Evolutionary conservation across 2,329 filamentous ascomycete genomes (phyloP).

Genomic region (Phyllosticta citribraziliensis): DNA sequence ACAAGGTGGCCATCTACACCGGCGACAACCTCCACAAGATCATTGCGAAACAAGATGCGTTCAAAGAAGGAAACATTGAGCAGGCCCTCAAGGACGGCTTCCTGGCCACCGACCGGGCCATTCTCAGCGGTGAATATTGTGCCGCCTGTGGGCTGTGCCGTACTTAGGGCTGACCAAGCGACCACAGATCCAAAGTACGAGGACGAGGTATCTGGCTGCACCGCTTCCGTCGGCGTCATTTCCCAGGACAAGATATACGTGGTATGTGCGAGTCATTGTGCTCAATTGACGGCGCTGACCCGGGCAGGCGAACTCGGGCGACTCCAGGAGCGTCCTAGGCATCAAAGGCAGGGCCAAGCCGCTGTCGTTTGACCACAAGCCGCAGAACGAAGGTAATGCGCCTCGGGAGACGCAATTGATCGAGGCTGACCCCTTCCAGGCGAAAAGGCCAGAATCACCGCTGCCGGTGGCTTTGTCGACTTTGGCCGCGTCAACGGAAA

Average conservation of each 20-base stretch:
- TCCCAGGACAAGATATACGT: slow-evolving; percentile 89
- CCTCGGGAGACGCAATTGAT: slow-evolving; percentile 11
- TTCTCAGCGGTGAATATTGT: slow-evolving; percentile 66
- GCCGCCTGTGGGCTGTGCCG: slow-evolving; percentile 3
- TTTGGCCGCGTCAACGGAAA: slow-evolving; percentile 98
- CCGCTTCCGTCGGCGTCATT: slow-evolving; percentile 82
- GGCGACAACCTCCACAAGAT: slow-evolving; percentile 92
- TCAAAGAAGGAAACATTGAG: slow-evolving; percentile 82
- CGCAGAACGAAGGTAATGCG: slow-evolving; percentile 79
- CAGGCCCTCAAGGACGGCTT: slow-evolving; percentile 97
- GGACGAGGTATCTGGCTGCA: slow-evolving; percentile 96
- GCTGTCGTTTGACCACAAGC: slow-evolving; percentile 98
- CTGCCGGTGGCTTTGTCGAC: slow-evolving; percentile 94
- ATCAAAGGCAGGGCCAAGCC: slow-evolving; percentile 97
- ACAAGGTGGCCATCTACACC: slow-evolving; percentile 89
- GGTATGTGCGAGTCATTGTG: slow-evolving; percentile 48
- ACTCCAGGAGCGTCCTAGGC: slow-evolving; percentile 88
- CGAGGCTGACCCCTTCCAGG: slow-evolving; percentile 40
- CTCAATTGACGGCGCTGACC: slow-evolving; percentile 14
- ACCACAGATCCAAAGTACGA: slow-evolving; percentile 83
- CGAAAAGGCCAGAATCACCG: slow-evolving; percentile 92
- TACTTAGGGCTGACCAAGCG: slow-evolving; percentile 20
- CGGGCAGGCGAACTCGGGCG: slow-evolving; percentile 81
- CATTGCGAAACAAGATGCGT: slow-evolving; percentile 86
- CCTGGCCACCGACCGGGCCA: slow-evolving; percentile 88